Evolutionary conservation across 306 rosid species (phyloP).

Genomic region (Prunus dulcis): DNA sequence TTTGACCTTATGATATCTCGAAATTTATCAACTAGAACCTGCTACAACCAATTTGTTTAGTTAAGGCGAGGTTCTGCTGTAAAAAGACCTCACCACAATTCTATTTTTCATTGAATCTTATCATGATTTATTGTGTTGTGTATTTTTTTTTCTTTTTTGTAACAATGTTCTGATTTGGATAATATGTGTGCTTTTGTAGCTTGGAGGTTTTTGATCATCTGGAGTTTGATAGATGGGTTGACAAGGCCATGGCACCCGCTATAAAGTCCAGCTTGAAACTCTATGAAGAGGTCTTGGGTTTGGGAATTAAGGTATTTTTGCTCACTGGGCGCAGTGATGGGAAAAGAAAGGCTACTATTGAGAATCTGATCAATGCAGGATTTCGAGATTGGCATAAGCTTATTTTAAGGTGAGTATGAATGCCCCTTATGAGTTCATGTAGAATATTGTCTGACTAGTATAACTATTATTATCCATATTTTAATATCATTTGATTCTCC

Average conservation of each 20-base stretch:
- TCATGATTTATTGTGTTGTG: not conserved
- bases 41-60: not conserved
- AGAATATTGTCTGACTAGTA: not conserved
- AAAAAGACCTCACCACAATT: not conserved
- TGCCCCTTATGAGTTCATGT: not conserved
- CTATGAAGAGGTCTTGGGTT: conserved; percentile 56
- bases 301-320: conserved; percentile 79
- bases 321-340: conserved; percentile 80
- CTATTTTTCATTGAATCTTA: not conserved
- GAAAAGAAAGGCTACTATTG: conserved; percentile 53
- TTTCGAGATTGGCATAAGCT: conserved; percentile 73
- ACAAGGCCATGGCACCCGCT: conserved; percentile 58
- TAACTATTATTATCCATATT: not conserved
- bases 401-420: conserved; percentile 57
- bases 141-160: not conserved
- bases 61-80: not conserved
- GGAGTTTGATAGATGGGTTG: conserved; percentile 76
- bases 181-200: conserved; percentile 40
- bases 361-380: conserved; percentile 73
- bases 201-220: conserved; percentile 52
- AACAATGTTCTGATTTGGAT: conserved; percentile 2
- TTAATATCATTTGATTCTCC: not conserved
- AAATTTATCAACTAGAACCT: not conserved
- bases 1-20: not conserved
- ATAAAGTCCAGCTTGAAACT: conserved; percentile 71